These are phyloP conservation scores for Neofusicoccum sp. DNA, from an alignment of 2,329 filamentous ascomycete species.

Conservation along the genomic window DNA sequence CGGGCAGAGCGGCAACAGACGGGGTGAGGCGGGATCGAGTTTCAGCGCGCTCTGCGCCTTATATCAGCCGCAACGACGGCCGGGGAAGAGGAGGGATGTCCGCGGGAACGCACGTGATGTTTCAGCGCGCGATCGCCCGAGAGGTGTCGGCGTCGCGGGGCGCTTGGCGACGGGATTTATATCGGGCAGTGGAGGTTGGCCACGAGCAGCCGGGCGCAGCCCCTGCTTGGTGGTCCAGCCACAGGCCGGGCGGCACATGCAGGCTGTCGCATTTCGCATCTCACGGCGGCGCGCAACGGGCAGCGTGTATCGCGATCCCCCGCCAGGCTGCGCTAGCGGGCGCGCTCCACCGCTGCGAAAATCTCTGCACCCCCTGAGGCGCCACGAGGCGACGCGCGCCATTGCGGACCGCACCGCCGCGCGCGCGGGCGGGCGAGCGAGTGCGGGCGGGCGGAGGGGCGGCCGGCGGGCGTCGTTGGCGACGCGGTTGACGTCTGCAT, in stretches of 20 bases:
- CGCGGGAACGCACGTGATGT: slow-evolving; percentile 7
- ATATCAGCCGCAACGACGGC: slow-evolving; percentile 19
- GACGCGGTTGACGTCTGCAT: slow-evolving; percentile 12
- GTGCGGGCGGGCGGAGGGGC: neutral
- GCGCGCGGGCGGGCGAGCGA: slow-evolving; percentile 7
- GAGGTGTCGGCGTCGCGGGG: neutral
- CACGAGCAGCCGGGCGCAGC: neutral
- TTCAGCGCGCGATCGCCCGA: slow-evolving; percentile 1
- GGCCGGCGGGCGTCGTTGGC: slow-evolving; percentile 12
- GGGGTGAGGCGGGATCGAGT: neutral
- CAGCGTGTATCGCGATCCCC: slow-evolving; percentile 15
- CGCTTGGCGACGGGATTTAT: neutral
- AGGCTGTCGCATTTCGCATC: slow-evolving; percentile 17
- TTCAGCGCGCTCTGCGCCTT: slow-evolving; percentile 4
- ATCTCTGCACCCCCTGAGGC: slow-evolving; percentile 18
- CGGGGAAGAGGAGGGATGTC: slow-evolving; percentile 21
- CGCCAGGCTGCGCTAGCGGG: slow-evolving; percentile 6
- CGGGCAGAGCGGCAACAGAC: neutral
- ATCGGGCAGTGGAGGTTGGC: neutral
- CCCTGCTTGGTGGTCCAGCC: slow-evolving; percentile 15
- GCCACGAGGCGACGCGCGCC: slow-evolving; percentile 13
- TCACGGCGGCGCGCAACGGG: slow-evolving; percentile 5
- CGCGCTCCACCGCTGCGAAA: slow-evolving; percentile 13
- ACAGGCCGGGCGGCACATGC: slow-evolving; percentile 3
- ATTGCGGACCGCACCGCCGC: slow-evolving; percentile 17